These are phyloP conservation scores for Astrephomene gubernaculifera DNA, from an alignment of 139 green algal genomes.

Conservation along the genomic window DNA sequence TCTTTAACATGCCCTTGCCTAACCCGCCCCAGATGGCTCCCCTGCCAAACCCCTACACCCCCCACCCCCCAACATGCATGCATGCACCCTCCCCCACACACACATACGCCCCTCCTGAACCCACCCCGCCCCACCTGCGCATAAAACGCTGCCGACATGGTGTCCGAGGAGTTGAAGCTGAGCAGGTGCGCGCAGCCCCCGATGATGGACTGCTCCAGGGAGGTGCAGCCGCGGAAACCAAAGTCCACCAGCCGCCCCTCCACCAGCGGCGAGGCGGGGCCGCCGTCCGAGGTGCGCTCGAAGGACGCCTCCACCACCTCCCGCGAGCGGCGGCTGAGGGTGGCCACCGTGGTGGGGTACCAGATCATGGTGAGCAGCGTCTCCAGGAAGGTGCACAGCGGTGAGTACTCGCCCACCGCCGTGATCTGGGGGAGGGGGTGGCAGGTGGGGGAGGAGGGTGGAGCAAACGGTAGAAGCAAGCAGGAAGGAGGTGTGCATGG, in stretches of 20 bases:
- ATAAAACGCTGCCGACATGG: conserved; percentile 91
- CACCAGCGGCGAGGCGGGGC: conserved; percentile 67
- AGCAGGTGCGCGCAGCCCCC: conserved; percentile 91
- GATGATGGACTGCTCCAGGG: conserved; percentile 88
- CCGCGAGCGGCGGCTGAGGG: conserved; percentile 76
- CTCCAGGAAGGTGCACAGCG: conserved; percentile 92
- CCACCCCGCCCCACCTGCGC: conserved; percentile 78
- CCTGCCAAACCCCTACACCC: too few relatives aligned
- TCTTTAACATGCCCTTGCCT: too few relatives aligned
- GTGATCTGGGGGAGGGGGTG: conserved; percentile 72
- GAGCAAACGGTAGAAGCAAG: too few relatives aligned
- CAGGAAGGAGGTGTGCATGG: too few relatives aligned
- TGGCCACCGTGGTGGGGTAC: conserved; percentile 93
- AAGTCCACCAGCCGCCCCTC: conserved; percentile 69
- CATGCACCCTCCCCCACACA: too few relatives aligned
- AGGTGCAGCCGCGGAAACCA: conserved; percentile 81
- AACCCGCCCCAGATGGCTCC: too few relatives aligned
- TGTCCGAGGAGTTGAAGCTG: conserved; percentile 90
- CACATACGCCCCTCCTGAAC: too few relatives aligned
- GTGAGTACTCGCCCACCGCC: conserved; percentile 74
- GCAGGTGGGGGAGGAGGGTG: neutral
- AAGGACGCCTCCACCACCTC: conserved; percentile 87
- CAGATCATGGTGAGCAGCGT: conserved; percentile 89
- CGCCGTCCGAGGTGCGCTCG: conserved; percentile 75
- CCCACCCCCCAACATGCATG: too few relatives aligned